phyloP scores from a whole-genome alignment of 768 basidiomycete genomes.

The Lactarius quietus region DNA sequence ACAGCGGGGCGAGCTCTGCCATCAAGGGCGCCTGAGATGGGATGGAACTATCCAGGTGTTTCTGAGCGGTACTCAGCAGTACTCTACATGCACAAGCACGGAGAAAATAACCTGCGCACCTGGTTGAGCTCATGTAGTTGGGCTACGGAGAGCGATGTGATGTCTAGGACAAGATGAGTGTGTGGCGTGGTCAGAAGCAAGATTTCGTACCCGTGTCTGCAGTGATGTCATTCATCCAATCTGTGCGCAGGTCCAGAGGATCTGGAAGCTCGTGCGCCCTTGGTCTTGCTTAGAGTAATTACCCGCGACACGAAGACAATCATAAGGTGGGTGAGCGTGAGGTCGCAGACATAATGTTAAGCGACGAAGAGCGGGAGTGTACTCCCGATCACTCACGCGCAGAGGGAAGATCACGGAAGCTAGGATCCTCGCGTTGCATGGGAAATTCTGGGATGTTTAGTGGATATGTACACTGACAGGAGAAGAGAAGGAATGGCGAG shows the following conservation, averaged over 20 bases:
- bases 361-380: neutral
- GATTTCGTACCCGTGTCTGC: conserved; percentile 25
- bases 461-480: neutral
- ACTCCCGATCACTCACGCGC: conserved; percentile 16
- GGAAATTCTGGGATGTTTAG: neutral
- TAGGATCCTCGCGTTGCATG: conserved; percentile 4
- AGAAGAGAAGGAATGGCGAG: neutral
- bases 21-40: conserved; percentile 49
- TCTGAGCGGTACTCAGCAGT: conserved; percentile 29
- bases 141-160: conserved; percentile 33
- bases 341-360: neutral
- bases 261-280: conserved; percentile 30
- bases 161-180: conserved; percentile 29
- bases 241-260: conserved; percentile 19
- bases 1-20: conserved; percentile 49
- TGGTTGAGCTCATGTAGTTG: conserved; percentile 43
- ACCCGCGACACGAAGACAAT: neutral
- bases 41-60: conserved; percentile 37
- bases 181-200: neutral
- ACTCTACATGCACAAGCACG: neutral
- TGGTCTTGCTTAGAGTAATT: conserved; percentile 26
- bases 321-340: conserved; percentile 5
- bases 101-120: conserved; percentile 28
- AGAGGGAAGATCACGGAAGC: neutral
- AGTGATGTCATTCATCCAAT: conserved; percentile 1